These are phyloP conservation scores for Croton laevigatus DNA, from an alignment of 441 rosid genomes.

Conservation along the genomic window DNA sequence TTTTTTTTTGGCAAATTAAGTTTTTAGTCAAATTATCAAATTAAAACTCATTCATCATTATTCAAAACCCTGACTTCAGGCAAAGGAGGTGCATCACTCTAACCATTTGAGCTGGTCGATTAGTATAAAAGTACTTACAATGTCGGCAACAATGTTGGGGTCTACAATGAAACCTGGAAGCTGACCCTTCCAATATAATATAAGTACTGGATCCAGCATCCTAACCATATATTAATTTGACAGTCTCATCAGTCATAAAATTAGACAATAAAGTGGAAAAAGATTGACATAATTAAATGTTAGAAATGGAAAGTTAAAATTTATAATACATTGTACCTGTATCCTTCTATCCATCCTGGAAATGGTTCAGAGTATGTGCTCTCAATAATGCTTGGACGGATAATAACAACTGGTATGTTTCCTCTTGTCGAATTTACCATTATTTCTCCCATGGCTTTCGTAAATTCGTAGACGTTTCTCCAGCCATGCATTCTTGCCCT, in stretches of 20 bases:
- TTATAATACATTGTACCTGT: slow-evolving; percentile 26
- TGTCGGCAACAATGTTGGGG: slow-evolving; percentile 18
- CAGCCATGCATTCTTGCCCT: slow-evolving; percentile 41
- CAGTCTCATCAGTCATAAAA: neutral
- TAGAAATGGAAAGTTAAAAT: no score
- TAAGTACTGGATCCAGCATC: slow-evolving; percentile 28
- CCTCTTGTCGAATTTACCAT: slow-evolving; percentile 3
- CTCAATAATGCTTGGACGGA: slow-evolving; percentile 34
- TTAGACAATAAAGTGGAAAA: no score
- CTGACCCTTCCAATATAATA: slow-evolving; percentile 31
- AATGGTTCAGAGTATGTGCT: slow-evolving; percentile 42
- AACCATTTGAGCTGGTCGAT: no score
- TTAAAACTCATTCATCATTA: no score
- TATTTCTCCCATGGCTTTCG: slow-evolving; percentile 52
- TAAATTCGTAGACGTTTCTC: slow-evolving; percentile 30
- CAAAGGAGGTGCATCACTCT: no score
- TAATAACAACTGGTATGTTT: slow-evolving; percentile 27
- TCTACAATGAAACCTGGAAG: slow-evolving; percentile 29
- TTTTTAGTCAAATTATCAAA: no score
- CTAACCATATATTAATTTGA: slow-evolving; percentile 12
- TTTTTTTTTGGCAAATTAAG: no score
- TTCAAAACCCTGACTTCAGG: no score
- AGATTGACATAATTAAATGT: no score
- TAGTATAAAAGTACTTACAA: slow-evolving; percentile 12
- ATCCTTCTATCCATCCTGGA: slow-evolving; percentile 47